Conservation (phyloP, 192 early-diverging fungal genomes). For the Jimgerdemannia flammicorona region DNA sequence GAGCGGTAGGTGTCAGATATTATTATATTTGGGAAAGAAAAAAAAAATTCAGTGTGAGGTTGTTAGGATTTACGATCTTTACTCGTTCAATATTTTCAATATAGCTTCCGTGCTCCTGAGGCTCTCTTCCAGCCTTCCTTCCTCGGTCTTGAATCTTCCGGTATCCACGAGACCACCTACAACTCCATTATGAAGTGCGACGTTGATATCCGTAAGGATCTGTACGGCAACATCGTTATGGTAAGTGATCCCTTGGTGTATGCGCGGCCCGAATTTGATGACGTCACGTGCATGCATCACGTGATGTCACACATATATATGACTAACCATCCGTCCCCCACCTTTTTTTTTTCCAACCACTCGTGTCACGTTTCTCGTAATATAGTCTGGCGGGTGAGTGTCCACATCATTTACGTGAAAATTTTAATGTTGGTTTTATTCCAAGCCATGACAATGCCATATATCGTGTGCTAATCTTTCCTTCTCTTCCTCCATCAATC, state of each 20-base stretch:
- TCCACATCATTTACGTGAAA: no score
- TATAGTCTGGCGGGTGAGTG: slow-evolving; percentile 2
- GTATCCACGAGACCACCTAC: slow-evolving; percentile 97
- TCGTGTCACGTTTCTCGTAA: slow-evolving; percentile 24
- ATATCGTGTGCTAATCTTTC: no score
- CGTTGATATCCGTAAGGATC: slow-evolving; percentile 93
- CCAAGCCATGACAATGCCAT: background rate
- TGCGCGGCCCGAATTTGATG: background rate
- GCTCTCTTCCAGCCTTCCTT: slow-evolving; percentile 96
- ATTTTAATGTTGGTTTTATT: slow-evolving; percentile 2
- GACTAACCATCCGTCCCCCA: no score
- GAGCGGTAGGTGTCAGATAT: slow-evolving; percentile 56
- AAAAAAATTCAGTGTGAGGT: no score
- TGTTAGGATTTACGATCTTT: no score
- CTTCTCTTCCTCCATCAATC: slow-evolving; percentile 20
- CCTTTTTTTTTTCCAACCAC: background rate
- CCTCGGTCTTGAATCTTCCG: slow-evolving; percentile 84
- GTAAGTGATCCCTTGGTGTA: background rate
- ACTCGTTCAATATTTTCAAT: background rate
- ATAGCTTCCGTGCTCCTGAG: slow-evolving; percentile 90
- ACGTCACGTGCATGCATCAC: slow-evolving; percentile 12
- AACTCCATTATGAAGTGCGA: slow-evolving; percentile 98
- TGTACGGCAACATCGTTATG: slow-evolving; percentile 58
- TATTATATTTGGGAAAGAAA: background rate
- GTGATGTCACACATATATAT: no score